These are phyloP conservation scores for Astragalus membranaceus DNA, from an alignment of 306 rosid species.

Conservation along the genomic window DNA sequence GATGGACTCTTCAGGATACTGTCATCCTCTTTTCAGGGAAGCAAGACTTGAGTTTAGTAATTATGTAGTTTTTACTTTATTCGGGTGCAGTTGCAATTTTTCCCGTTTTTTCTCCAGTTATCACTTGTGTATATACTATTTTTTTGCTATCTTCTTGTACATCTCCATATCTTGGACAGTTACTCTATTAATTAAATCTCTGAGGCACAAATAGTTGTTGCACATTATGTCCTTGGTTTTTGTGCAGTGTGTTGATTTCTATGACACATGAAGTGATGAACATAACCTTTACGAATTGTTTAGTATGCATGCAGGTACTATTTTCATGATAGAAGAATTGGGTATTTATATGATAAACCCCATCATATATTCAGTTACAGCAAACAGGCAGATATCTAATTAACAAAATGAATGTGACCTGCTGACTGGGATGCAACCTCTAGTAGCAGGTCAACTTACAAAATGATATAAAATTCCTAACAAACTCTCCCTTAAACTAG, in stretches of 20 bases:
- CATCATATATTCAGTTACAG: too few relatives aligned
- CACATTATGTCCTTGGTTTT: background rate
- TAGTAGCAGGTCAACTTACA: too few relatives aligned
- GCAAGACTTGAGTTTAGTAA: conserved; percentile 30
- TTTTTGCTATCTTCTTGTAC: background rate
- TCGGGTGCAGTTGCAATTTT: background rate
- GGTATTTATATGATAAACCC: too few relatives aligned
- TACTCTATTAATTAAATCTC: background rate
- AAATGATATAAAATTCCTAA: too few relatives aligned
- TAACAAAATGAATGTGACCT: too few relatives aligned
- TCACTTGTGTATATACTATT: background rate
- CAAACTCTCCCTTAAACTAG: too few relatives aligned
- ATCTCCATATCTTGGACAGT: background rate
- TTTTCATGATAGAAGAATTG: too few relatives aligned
- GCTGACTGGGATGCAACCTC: too few relatives aligned
- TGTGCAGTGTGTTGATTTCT: background rate
- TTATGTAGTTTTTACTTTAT: conserved; percentile 1
- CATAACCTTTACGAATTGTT: background rate
- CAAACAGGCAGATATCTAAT: too few relatives aligned
- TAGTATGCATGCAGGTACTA: background rate
- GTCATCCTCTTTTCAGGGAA: conserved; percentile 64
- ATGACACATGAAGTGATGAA: background rate
- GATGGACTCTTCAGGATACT: conserved; percentile 90
- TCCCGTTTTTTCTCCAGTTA: background rate
- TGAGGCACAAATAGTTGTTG: background rate